A percentile compares a stretch with the other conserved stretches of the same genome.
Evolutionary conservation across 2,329 filamentous ascomycete species (phyloP).

Genomic region (Arthrobotrys conoides): DNA sequence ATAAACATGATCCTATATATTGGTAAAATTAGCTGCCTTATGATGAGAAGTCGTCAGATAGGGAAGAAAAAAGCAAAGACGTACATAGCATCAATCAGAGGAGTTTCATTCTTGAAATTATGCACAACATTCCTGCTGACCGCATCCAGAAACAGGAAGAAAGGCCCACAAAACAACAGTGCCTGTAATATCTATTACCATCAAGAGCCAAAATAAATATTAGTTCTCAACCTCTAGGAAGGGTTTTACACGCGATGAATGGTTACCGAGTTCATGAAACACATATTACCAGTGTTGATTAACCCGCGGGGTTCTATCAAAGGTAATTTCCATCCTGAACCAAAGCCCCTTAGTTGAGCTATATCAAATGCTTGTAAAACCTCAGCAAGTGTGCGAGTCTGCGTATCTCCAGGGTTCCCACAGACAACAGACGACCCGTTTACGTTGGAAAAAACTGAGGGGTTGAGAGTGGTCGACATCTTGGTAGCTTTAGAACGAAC

Average conservation of each 20-base stretch:
- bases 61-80: slow-evolving; percentile 65
- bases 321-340: slow-evolving; percentile 75
- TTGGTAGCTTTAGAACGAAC: slow-evolving; percentile 67
- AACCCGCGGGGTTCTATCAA: slow-evolving; percentile 94
- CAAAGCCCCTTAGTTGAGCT: slow-evolving; percentile 62
- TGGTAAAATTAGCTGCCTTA: slow-evolving; percentile 47
- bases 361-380: slow-evolving; percentile 82
- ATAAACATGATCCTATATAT: slow-evolving; percentile 89
- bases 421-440: slow-evolving; percentile 64
- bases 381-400: slow-evolving; percentile 79
- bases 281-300: slow-evolving; percentile 98
- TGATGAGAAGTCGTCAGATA: neutral
- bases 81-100: slow-evolving; percentile 92
- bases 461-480: slow-evolving; percentile 65
- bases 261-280: slow-evolving; percentile 99
- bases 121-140: slow-evolving; percentile 85
- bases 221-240: neutral
- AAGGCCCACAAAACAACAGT: slow-evolving; percentile 91
- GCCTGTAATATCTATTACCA: slow-evolving; percentile 85
- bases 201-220: neutral
- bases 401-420: slow-evolving; percentile 67
- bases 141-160: slow-evolving; percentile 92
- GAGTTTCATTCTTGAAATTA: slow-evolving; percentile 95
- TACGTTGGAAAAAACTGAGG: slow-evolving; percentile 14
- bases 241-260: neutral